Base-by-base conservation (phyloP, 352 stramenopile genomes). In the Pythium scleroteichum region DNA sequence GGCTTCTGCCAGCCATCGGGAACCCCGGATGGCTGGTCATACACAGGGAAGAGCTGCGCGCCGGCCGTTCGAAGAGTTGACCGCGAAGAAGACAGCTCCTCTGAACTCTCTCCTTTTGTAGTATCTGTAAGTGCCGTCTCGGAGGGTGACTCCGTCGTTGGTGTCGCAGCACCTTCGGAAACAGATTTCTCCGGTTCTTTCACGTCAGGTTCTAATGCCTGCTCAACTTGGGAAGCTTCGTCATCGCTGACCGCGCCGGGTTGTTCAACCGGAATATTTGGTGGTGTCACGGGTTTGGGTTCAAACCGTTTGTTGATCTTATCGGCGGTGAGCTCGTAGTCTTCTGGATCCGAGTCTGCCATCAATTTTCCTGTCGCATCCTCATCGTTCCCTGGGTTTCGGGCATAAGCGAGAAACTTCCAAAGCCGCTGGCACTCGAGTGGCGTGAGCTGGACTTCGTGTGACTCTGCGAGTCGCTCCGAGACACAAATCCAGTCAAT, bases 361-460 rank as follows among this genome's bases (percentile, higher is more conserved):
- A 79, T 16, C 46, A 87, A 16, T n/a, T 76, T 63, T 47, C 10
- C 46, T 50, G 14, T 61, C 46, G 26, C 58, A 40, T 14, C 26
- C 40, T 54, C 26, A 2, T 13, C 9, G 2, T 6, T 1, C 4
- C 20, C 24, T 3, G 59, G 48, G 9, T 64, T 32, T 26, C 83
- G 47, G 0, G 68, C 78, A 51, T 92, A 92, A n/a, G 82, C 75
- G 33, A 92, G 57, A 46, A 84, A 92, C 64, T 90, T 92, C 82
- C 82, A 92, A 20, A 90, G 66, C 17, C 62, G 12, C 59, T 88
- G 82, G 27, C 79, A 88, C 3, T 84, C 74, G 32, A 53, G 56
- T 0, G 77, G 42, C 12, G 50, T 64, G 38, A 86, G 52, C 19
- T 27, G 35, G 8, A 90, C 33, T 0, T 71, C 67, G 29, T 88